Conservation (phyloP, 257 asterid genomes). For the Oldenlandia corymbosa region DNA sequence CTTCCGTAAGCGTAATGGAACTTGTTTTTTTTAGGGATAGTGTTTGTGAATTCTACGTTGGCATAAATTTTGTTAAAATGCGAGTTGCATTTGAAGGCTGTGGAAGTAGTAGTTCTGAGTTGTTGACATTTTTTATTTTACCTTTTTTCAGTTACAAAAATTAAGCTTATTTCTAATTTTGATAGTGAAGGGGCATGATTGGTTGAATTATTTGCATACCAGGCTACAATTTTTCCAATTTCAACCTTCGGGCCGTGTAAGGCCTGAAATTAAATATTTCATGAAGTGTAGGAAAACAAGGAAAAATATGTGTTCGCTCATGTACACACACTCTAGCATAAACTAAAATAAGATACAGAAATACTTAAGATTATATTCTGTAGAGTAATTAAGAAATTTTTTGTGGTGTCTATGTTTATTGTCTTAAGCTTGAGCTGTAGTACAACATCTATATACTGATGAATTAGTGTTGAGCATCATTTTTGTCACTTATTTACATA, state of each 20-base stretch:
- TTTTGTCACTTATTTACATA: not conserved
- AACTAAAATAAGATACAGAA: not conserved
- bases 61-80: not conserved
- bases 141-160: not conserved
- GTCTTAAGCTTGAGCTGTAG: not conserved
- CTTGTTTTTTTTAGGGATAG: not conserved
- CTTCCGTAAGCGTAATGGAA: slow-evolving; percentile 6
- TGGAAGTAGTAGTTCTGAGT: not conserved
- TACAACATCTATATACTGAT: not conserved
- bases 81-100: not conserved
- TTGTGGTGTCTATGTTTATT: not conserved
- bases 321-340: not conserved
- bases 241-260: not conserved
- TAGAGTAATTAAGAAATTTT: not conserved
- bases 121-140: slow-evolving; percentile 2
- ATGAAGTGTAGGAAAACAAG: not conserved
- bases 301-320: not conserved
- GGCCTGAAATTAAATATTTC: not conserved
- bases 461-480: not conserved
- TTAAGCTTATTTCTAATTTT: not conserved
- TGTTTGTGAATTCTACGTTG: not conserved
- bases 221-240: not conserved
- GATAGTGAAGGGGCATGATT: not conserved
- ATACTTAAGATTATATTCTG: not conserved
- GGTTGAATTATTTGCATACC: not conserved